Conservation (phyloP, 106 monocot genomes). For the Dioscorea dumetorum region DNA sequence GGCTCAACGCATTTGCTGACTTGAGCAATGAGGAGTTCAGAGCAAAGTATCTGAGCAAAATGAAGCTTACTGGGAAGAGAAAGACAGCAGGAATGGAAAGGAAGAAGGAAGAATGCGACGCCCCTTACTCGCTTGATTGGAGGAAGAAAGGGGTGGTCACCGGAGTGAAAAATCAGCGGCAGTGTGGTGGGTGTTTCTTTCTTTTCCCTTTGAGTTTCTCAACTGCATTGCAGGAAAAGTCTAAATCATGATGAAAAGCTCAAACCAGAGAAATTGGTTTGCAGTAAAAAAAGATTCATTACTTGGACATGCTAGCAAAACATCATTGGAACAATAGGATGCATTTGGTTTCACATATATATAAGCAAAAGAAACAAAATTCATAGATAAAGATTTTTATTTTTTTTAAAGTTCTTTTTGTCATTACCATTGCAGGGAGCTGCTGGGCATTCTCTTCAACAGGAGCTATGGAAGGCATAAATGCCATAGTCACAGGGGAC, state of each 20-base stretch:
- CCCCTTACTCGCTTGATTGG: slow-evolving; percentile 42
- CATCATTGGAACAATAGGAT: too few species aligned
- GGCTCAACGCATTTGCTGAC: slow-evolving; percentile 56
- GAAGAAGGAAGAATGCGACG: slow-evolving; percentile 13
- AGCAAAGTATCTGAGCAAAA: slow-evolving; percentile 16
- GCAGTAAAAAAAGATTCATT: too few species aligned
- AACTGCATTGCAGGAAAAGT: too few species aligned
- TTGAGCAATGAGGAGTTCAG: slow-evolving; percentile 51
- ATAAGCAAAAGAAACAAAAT: too few species aligned
- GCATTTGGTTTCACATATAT: too few species aligned
- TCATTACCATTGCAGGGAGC: slow-evolving; percentile 24
- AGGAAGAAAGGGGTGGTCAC: slow-evolving; percentile 41
- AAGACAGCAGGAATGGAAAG: background rate
- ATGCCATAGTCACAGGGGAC: slow-evolving; percentile 37
- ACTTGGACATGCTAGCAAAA: too few species aligned
- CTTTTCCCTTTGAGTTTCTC: too few species aligned
- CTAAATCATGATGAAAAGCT: too few species aligned
- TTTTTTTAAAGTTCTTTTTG: background rate
- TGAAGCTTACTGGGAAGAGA: background rate
- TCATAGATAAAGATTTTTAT: too few species aligned
- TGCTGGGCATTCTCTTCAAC: slow-evolving; percentile 72
- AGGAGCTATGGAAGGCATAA: slow-evolving; percentile 62
- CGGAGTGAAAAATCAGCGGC: slow-evolving; percentile 46
- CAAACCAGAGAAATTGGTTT: too few species aligned
- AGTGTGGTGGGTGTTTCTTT: slow-evolving; percentile 17